Percentiles rank a stretch among this genome's conserved stretches.
These are phyloP conservation scores for Fraxinus albicans DNA, from an alignment of 305 asterid genomes.

Conservation along the genomic window DNA sequence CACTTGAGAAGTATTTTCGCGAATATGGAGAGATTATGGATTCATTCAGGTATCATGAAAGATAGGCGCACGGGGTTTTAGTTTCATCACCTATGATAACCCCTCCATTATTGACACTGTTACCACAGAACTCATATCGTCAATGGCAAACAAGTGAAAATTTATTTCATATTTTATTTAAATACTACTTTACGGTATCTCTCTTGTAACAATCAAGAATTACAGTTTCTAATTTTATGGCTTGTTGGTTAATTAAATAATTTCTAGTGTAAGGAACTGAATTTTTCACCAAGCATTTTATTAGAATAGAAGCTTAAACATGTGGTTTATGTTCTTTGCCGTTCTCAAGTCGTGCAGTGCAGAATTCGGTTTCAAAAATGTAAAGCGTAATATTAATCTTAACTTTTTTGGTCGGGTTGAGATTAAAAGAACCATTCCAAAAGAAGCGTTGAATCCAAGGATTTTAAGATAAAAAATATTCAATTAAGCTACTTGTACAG, in stretches of 20 bases:
- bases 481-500: too few species aligned
- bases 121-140: slow-evolving; percentile 74
- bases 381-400: background rate
- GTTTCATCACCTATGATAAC: slow-evolving; percentile 83
- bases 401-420: slow-evolving; percentile 52
- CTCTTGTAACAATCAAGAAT: background rate
- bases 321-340: background rate
- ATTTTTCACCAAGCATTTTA: background rate
- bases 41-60: slow-evolving; percentile 76
- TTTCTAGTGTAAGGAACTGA: background rate
- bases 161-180: background rate
- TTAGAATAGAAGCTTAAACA: background rate
- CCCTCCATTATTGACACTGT: slow-evolving; percentile 82
- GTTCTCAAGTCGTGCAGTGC: background rate
- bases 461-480: slow-evolving; percentile 67
- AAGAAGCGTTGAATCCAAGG: slow-evolving; percentile 86
- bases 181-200: background rate
- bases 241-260: background rate
- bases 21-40: slow-evolving; percentile 93
- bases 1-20: slow-evolving; percentile 85
- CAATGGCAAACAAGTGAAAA: slow-evolving; percentile 75
- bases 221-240: background rate
- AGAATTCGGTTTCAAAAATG: too few species aligned
- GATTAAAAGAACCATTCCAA: slow-evolving; percentile 90
- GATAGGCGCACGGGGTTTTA: slow-evolving; percentile 81